phyloP scores from a whole-genome alignment of 805 yeast species.

The Kodamaea neixiangensis region DNA sequence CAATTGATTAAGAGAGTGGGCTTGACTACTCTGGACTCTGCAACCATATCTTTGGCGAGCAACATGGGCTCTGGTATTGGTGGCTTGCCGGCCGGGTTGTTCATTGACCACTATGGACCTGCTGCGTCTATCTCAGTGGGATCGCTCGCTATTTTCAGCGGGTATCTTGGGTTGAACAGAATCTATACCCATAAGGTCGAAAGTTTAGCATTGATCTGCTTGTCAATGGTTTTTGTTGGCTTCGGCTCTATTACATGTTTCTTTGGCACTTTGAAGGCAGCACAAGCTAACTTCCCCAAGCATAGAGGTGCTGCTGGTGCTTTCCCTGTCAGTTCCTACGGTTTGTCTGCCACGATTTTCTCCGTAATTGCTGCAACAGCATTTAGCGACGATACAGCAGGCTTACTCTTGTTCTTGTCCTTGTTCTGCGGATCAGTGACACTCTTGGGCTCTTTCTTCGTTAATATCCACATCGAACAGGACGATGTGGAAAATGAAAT shows the following conservation, averaged over 20 bases:
- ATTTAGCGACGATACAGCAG: conserved; percentile 54
- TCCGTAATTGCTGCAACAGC: conserved; percentile 56
- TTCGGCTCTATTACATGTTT: conserved; percentile 67
- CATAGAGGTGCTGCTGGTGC: conserved; percentile 73
- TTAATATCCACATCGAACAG: conserved; percentile 37
- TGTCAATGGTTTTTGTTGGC: conserved; percentile 57
- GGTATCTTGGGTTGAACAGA: conserved; percentile 52
- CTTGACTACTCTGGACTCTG: conserved; percentile 60
- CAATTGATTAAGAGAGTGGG: conserved; percentile 60
- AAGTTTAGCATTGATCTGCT: conserved; percentile 43
- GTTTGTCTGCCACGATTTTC: conserved; percentile 67
- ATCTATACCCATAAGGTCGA: conserved; percentile 45
- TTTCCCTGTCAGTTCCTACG: conserved; percentile 67
- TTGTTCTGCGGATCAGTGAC: conserved; percentile 50
- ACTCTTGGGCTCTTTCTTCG: conserved; percentile 47
- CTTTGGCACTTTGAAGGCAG: conserved; percentile 56
- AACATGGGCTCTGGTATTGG: conserved; percentile 68
- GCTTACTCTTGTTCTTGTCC: conserved; percentile 57
- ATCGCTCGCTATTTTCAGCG: conserved; percentile 51
- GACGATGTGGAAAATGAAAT: conserved; percentile 16
- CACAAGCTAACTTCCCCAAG: conserved; percentile 66
- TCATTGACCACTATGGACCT: conserved; percentile 66
- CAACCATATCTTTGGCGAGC: conserved; percentile 61
- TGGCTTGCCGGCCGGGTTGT: conserved; percentile 69
- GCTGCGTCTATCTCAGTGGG: conserved; percentile 55